These are phyloP conservation scores for Quercus engelmannii DNA, from an alignment of 306 rosid species.

Conservation along the genomic window DNA sequence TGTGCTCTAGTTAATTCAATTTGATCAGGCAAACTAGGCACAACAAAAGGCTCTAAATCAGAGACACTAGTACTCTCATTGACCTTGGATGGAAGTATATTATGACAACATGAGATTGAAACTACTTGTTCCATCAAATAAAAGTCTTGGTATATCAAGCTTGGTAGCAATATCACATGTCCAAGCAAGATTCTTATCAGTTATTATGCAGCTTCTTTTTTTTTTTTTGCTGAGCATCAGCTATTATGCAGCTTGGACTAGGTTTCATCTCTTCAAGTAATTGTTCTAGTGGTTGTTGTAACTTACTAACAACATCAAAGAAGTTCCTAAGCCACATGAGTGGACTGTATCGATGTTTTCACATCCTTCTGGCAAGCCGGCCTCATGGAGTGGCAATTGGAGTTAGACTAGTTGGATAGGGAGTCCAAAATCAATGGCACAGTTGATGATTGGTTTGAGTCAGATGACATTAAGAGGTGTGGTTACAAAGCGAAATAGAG, in stretches of 20 bases:
- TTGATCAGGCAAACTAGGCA: constrained; percentile 22
- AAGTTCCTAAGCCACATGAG: constrained; percentile 5
- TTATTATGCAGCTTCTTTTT: background rate
- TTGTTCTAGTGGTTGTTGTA: constrained; percentile 18
- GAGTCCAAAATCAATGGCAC: constrained; percentile 1
- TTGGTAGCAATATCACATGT: constrained; percentile 14
- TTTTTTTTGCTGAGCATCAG: no score
- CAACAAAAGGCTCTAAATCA: constrained; percentile 1
- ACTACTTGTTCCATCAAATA: constrained; percentile 24
- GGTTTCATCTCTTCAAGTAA: constrained; percentile 8
- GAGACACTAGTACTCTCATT: background rate
- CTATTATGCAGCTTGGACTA: background rate
- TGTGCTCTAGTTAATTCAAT: constrained; percentile 21
- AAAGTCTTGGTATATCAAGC: constrained; percentile 25
- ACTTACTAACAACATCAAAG: constrained; percentile 6
- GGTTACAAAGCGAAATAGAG: constrained; percentile 43
- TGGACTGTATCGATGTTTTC: constrained; percentile 17
- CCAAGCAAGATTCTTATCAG: constrained; percentile 23
- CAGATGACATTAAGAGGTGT: constrained; percentile 23
- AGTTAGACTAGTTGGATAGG: constrained; percentile 13
- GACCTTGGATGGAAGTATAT: background rate
- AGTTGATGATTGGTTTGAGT: background rate
- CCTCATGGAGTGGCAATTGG: constrained; percentile 15
- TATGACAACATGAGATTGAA: constrained; percentile 5
- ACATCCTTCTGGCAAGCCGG: constrained; percentile 26